Percentiles rank a stretch among this genome's conserved stretches.
These are phyloP conservation scores for Phialophora tarda DNA, from an alignment of 2,329 filamentous ascomycete species.

Conservation along the genomic window DNA sequence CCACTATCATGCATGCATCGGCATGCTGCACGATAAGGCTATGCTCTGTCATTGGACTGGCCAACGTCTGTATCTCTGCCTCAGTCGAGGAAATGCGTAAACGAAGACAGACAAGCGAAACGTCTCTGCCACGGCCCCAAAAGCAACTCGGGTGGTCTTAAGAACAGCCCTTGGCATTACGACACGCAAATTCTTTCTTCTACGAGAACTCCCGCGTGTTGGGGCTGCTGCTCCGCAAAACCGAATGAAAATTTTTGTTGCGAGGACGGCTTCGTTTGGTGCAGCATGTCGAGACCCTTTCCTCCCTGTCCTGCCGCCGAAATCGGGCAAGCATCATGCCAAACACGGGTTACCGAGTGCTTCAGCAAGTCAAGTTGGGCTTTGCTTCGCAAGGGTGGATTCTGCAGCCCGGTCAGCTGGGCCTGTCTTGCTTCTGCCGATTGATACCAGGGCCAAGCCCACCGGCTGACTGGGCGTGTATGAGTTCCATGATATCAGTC, in stretches of 20 bases:
- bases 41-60: constrained; percentile 22
- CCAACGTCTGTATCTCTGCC: constrained; percentile 19
- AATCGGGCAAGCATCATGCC: constrained; percentile 18
- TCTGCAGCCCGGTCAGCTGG: neutral
- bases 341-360: constrained; percentile 9
- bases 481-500: neutral
- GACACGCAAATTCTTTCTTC: constrained; percentile 29
- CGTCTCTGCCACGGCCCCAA: constrained; percentile 2
- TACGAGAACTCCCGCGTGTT: constrained; percentile 10
- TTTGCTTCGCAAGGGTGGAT: constrained; percentile 12
- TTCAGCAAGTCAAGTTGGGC: constrained; percentile 20
- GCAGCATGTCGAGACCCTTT: neutral
- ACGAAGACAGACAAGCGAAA: neutral
- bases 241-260: neutral
- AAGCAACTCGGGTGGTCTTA: constrained; percentile 25
- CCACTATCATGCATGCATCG: neutral
- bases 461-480: constrained; percentile 17
- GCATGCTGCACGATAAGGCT: constrained; percentile 24
- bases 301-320: neutral
- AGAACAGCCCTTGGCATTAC: constrained; percentile 34
- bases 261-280: neutral
- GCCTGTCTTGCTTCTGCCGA: constrained; percentile 13
- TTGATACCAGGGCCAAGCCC: constrained; percentile 17
- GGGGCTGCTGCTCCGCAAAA: constrained; percentile 1
- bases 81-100: constrained; percentile 32